Conservation (phyloP, 2,329 filamentous ascomycete species). For the Drechmeria coniospora region DNA sequence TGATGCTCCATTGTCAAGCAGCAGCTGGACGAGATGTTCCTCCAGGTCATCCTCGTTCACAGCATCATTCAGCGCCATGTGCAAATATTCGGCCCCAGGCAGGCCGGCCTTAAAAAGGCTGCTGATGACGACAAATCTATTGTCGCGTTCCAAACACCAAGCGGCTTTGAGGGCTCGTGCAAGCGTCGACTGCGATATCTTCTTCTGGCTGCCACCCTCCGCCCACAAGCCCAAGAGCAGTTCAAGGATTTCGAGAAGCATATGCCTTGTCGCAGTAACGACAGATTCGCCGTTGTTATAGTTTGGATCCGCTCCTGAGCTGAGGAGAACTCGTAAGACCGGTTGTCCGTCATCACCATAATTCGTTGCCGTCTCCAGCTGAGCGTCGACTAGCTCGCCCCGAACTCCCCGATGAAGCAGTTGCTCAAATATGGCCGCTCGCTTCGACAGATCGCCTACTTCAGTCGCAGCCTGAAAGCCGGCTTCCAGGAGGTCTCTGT, state of each 20-base stretch:
- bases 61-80: constrained; percentile 33
- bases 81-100: constrained; percentile 29
- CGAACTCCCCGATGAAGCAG: constrained; percentile 33
- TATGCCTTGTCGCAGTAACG: constrained; percentile 36
- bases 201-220: constrained; percentile 26
- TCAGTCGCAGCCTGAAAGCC: constrained; percentile 41
- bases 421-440: constrained; percentile 33
- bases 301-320: constrained; percentile 38
- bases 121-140: constrained; percentile 29
- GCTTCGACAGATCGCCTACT: constrained; percentile 31
- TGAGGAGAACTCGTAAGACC: constrained; percentile 34
- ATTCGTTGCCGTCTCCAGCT: constrained; percentile 36
- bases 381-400: constrained; percentile 34
- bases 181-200: constrained; percentile 30
- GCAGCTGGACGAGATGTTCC: constrained; percentile 27
- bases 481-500: constrained; percentile 27
- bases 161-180: constrained; percentile 35
- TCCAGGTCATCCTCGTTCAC: constrained; percentile 38
- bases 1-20: constrained; percentile 36
- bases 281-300: constrained; percentile 39
- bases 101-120: constrained; percentile 38
- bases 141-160: constrained; percentile 33
- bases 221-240: constrained; percentile 33
- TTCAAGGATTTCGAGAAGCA: constrained; percentile 32
- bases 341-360: constrained; percentile 32